Conservation (phyloP, 768 basidiomycete species). For the Chalciporus chontae region DNA sequence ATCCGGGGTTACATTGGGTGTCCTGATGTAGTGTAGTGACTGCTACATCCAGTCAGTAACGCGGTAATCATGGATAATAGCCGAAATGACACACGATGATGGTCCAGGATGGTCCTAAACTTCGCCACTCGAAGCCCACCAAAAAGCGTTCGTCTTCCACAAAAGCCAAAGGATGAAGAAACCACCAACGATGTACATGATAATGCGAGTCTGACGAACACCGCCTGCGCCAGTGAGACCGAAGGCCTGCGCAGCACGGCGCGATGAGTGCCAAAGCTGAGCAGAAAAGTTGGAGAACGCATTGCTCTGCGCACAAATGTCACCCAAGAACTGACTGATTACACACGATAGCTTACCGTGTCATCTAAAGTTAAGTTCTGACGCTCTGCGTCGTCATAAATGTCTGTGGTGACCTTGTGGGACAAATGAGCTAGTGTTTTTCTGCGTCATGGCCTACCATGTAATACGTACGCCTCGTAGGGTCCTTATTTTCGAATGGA, state of each 20-base stretch:
- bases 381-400: constrained; percentile 78
- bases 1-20: constrained; percentile 4
- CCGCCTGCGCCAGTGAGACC: constrained; percentile 59
- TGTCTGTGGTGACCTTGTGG: constrained; percentile 78
- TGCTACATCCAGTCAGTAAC: not conserved
- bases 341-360: constrained; percentile 48
- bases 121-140: constrained; percentile 31
- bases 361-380: constrained; percentile 79
- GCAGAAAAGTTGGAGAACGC: constrained; percentile 63
- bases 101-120: constrained; percentile 5
- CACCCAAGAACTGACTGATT: not conserved
- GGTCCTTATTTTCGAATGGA: constrained; percentile 81
- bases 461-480: constrained; percentile 63
- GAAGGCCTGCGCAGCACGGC: constrained; percentile 70
- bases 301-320: constrained; percentile 44
- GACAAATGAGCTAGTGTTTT: not conserved
- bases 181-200: constrained; percentile 51
- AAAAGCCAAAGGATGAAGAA: constrained; percentile 57
- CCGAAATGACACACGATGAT: constrained; percentile 14
- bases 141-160: constrained; percentile 49
- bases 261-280: constrained; percentile 62
- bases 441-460: constrained; percentile 13
- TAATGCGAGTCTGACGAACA: constrained; percentile 67
- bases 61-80: not conserved
- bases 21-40: not conserved